A percentile compares a stretch with the other conserved stretches of the same genome.
Conservation (phyloP, 257 asterid species). For the Solanum infundibuliforme region DNA sequence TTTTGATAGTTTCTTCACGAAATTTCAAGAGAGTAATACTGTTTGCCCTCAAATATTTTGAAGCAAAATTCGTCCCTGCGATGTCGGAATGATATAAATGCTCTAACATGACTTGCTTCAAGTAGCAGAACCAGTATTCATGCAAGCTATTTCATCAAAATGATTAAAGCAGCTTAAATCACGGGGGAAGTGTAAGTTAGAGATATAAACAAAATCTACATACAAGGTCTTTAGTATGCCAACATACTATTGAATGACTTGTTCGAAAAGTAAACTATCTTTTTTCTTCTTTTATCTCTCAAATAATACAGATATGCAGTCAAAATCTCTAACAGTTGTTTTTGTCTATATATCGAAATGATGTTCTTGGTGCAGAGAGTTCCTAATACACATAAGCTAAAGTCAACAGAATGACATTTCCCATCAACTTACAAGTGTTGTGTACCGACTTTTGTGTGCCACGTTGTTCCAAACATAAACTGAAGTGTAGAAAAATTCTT, state of each 20-base stretch:
- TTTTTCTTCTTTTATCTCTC: neutral
- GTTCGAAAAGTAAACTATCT: neutral
- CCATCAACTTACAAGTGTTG: neutral
- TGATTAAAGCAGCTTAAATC: neutral
- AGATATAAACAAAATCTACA: neutral
- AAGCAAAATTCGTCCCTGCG: conserved; percentile 63
- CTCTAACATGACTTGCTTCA: neutral
- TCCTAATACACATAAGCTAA: neutral
- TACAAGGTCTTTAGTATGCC: neutral
- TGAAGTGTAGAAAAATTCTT: too few species aligned
- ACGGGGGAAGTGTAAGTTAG: neutral
- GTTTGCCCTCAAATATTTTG: conserved; percentile 43
- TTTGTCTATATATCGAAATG: neutral
- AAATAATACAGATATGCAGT: neutral
- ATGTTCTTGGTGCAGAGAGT: neutral
- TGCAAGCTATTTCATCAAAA: neutral
- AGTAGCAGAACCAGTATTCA: neutral
- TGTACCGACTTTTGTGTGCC: neutral
- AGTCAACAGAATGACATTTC: neutral
- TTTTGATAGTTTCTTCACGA: conserved; percentile 48
- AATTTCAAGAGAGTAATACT: conserved; percentile 54
- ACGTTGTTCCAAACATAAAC: neutral
- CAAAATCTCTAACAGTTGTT: neutral
- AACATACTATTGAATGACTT: neutral
- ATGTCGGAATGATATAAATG: neutral